These are phyloP conservation scores for Penicillium sp. DNA, from an alignment of 2,329 filamentous ascomycete species.

Conservation along the genomic window DNA sequence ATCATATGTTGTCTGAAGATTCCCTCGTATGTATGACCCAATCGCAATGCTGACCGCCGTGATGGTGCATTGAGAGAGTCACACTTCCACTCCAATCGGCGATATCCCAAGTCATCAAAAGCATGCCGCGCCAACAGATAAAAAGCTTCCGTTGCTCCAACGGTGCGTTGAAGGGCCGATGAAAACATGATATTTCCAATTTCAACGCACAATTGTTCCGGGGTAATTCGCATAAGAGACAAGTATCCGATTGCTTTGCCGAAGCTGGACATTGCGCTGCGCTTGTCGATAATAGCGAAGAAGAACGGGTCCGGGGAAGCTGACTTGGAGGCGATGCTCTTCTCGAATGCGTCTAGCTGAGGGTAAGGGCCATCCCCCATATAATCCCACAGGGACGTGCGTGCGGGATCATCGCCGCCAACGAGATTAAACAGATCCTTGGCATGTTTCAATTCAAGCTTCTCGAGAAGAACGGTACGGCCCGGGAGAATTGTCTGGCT, in stretches of 20 bases:
- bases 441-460: not conserved
- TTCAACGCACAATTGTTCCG: not conserved
- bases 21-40: conserved; percentile 60
- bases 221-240: not conserved
- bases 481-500: not conserved
- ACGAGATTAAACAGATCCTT: not conserved
- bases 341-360: not conserved
- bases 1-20: conserved; percentile 61
- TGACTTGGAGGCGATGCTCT: not conserved
- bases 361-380: not conserved
- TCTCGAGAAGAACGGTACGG: not conserved
- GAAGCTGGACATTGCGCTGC: not conserved
- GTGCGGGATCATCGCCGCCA: not conserved
- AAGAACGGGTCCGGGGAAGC: not conserved
- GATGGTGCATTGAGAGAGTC: conserved; percentile 56
- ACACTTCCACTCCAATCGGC: conserved; percentile 63
- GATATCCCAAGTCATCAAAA: conserved; percentile 54
- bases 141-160: conserved; percentile 56
- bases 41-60: conserved; percentile 52
- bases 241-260: not conserved
- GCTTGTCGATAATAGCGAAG: not conserved
- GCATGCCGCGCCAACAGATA: conserved; percentile 55
- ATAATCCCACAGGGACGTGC: not conserved
- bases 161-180: not conserved
- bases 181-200: not conserved